These are phyloP conservation scores for Diplosphaera chodatii DNA, from an alignment of 139 green algal species.

Conservation along the genomic window DNA sequence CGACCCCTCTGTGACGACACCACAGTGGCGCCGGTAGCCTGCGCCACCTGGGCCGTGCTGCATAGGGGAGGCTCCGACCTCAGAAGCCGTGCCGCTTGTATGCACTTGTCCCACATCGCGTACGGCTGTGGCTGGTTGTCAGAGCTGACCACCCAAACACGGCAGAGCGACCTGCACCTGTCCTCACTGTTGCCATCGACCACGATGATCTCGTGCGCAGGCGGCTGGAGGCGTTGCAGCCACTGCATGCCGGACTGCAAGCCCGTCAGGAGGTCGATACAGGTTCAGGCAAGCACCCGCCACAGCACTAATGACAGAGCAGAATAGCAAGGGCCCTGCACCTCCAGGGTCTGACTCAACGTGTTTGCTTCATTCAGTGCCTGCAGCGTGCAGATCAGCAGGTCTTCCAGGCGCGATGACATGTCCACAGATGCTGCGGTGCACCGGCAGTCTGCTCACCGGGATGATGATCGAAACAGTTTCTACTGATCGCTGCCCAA, in stretches of 20 bases:
- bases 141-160: neutral
- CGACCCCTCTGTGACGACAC: slow-evolving; percentile 29
- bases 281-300: too few species aligned
- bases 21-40: slow-evolving; percentile 4
- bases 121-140: neutral
- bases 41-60: slow-evolving; percentile 41
- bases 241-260: too few species aligned
- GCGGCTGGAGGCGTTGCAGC: slow-evolving; percentile 35
- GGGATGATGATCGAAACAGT: too few species aligned
- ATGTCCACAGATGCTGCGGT: too few species aligned
- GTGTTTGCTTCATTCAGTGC: slow-evolving; percentile 55
- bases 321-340: too few species aligned
- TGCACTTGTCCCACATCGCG: neutral
- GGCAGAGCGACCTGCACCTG: too few species aligned
- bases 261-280: too few species aligned
- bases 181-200: slow-evolving; percentile 70
- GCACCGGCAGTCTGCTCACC: too few species aligned
- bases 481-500: too few species aligned
- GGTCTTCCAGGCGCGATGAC: too few species aligned
- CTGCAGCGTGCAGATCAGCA: too few species aligned
- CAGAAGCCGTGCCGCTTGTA: neutral
- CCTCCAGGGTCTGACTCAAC: slow-evolving; percentile 29
- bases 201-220: slow-evolving; percentile 62
- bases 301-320: too few species aligned
- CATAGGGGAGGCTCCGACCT: neutral